These are phyloP conservation scores for Globisporangium uncinulatum DNA, from an alignment of 352 stramenopile species.

Conservation along the genomic window DNA sequence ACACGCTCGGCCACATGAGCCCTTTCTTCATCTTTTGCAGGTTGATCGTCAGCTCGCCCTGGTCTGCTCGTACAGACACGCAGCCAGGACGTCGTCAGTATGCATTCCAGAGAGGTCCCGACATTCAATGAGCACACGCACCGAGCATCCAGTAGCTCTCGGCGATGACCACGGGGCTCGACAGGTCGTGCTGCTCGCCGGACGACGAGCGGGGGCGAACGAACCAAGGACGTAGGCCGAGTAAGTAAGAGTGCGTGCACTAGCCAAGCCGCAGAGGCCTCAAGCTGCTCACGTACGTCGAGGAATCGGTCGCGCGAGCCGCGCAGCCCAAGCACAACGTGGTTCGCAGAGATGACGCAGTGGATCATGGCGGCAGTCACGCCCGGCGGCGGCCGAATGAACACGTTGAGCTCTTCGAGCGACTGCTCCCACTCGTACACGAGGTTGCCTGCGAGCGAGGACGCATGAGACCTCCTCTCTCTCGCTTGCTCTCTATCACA, in stretches of 20 bases:
- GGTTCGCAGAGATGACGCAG: conserved; percentile 85
- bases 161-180: conserved; percentile 87
- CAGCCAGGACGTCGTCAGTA: background rate
- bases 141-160: conserved; percentile 97
- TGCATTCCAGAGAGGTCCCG: background rate
- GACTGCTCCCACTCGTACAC: conserved; percentile 98
- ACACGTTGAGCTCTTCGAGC: conserved; percentile 94
- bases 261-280: no score
- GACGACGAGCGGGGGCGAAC: no score
- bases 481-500: no score
- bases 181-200: conserved; percentile 92
- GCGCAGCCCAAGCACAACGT: conserved; percentile 88
- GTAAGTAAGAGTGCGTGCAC: no score
- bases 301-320: conserved; percentile 90
- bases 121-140: conserved; percentile 11
- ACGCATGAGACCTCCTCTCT: background rate
- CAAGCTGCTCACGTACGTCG: conserved; percentile 47
- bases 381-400: conserved; percentile 87
- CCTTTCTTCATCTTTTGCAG: conserved; percentile 96
- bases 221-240: no score
- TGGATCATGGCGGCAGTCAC: conserved; percentile 80
- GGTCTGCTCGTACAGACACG: conserved; percentile 32
- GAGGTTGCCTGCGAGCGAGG: conserved; percentile 34
- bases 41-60: conserved; percentile 88
- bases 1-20: conserved; percentile 90